A percentile compares a stretch with the other conserved stretches of the same genome.
Evolutionary conservation across 1,284 basidiomycete species (phyloP).

Genomic region (Apiotrichum veenhuisii): DNA sequence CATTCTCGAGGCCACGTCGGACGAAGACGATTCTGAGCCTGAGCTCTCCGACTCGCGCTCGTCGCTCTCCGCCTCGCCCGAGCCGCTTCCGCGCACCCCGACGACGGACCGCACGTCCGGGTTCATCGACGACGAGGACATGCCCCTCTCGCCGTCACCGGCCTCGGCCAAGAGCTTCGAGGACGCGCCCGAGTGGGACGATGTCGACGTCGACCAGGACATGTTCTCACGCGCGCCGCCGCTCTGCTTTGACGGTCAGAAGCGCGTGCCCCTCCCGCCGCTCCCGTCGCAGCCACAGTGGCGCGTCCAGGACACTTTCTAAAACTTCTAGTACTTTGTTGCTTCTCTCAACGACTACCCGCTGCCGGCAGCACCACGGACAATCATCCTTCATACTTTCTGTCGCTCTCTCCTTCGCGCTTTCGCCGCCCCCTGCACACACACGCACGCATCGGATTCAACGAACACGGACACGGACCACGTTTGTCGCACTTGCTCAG

Average conservation of each 20-base stretch:
- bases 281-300: conserved; percentile 1
- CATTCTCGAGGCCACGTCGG: conserved; percentile 12
- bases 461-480: background rate
- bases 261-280: background rate
- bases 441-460: background rate
- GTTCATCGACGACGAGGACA: conserved; percentile 1
- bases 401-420: background rate
- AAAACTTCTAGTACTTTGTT: background rate
- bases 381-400: background rate
- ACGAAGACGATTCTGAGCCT: conserved; percentile 12
- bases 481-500: too few relatives aligned
- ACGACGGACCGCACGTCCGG: conserved; percentile 6
- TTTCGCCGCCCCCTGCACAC: background rate
- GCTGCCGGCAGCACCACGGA: background rate
- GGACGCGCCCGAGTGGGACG: conserved; percentile 14
- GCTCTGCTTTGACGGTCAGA: background rate
- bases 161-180: conserved; percentile 3
- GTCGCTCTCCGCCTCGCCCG: conserved; percentile 10
- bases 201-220: background rate
- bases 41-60: conserved; percentile 18
- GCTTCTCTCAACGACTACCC: background rate
- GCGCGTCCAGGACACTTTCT: background rate
- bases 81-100: conserved; percentile 15
- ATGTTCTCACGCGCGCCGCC: background rate
- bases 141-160: background rate